A percentile compares a stretch with the other conserved stretches of the same genome.
phyloP scores from a whole-genome alignment of 2,329 filamentous ascomycete genomes.

The Pseudogymnoascus sp. region DNA sequence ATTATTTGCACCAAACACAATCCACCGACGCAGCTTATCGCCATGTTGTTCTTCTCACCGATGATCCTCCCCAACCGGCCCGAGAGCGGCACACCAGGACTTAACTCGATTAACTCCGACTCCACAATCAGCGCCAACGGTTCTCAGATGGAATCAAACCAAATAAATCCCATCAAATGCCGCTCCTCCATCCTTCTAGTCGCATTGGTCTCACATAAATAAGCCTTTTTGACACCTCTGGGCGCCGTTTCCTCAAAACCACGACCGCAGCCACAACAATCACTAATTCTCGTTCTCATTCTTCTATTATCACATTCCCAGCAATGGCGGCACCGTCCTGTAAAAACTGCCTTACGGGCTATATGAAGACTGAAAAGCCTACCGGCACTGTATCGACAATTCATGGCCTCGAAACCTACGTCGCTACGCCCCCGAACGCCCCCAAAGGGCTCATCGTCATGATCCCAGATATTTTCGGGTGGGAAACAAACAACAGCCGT shows the following conservation, averaged over 20 bases:
- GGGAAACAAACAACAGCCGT: slow-evolving; percentile 38
- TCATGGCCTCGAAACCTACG: slow-evolving; percentile 36
- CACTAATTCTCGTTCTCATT: not conserved
- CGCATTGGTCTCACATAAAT: not conserved
- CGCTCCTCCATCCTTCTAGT: not conserved
- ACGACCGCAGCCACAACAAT: slow-evolving; percentile 12
- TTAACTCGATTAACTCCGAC: not conserved
- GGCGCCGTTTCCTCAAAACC: not conserved
- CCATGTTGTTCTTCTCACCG: not conserved
- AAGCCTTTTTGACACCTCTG: not conserved
- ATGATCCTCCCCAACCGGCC: not conserved
- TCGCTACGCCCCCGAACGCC: slow-evolving; percentile 28
- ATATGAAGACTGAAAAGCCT: slow-evolving; percentile 31
- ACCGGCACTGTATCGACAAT: slow-evolving; percentile 33
- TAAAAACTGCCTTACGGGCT: slow-evolving; percentile 28
- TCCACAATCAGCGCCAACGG: not conserved
- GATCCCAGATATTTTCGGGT: slow-evolving; percentile 42
- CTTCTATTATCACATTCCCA: slow-evolving; percentile 21
- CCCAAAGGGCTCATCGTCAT: slow-evolving; percentile 38
- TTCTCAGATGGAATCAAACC: not conserved
- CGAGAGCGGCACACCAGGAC: not conserved
- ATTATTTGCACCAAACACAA: too few relatives aligned
- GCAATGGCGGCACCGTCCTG: slow-evolving; percentile 7
- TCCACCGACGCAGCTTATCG: not conserved
- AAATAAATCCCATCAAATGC: not conserved